These are phyloP conservation scores for Phytophthora tubulina DNA, from an alignment of 352 stramenopile genomes.

Conservation along the genomic window DNA sequence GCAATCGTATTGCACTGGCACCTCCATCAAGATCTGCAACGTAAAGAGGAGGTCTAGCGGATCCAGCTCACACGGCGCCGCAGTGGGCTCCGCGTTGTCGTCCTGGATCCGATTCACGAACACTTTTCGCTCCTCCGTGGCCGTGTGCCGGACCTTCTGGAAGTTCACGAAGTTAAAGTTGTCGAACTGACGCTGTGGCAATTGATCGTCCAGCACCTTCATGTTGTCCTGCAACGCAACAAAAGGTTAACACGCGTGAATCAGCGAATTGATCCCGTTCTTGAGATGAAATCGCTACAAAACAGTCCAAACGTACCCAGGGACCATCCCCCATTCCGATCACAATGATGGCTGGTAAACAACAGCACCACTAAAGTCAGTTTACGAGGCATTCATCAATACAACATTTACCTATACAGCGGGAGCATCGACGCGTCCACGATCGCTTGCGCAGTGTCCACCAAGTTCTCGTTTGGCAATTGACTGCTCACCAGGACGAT, in stretches of 20 bases:
- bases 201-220: slow-evolving; percentile 75
- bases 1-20: slow-evolving; percentile 50
- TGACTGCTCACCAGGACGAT: slow-evolving; percentile 70
- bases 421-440: slow-evolving; percentile 71
- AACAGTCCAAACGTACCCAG: slow-evolving; percentile 41
- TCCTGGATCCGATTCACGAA: slow-evolving; percentile 34
- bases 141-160: slow-evolving; percentile 68
- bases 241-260: neutral
- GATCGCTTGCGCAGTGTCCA: slow-evolving; percentile 67
- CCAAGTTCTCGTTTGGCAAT: slow-evolving; percentile 67
- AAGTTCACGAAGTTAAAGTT: slow-evolving; percentile 90
- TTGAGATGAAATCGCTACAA: neutral
- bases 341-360: slow-evolving; percentile 51
- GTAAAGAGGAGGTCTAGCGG: slow-evolving; percentile 48
- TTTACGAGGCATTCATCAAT: neutral
- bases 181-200: slow-evolving; percentile 75
- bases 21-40: slow-evolving; percentile 54
- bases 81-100: slow-evolving; percentile 25
- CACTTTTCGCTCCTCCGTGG: slow-evolving; percentile 45
- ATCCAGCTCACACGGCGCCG: slow-evolving; percentile 30
- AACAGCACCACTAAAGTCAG: slow-evolving; percentile 16
- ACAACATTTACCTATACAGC: slow-evolving; percentile 52
- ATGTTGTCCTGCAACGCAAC: slow-evolving; percentile 66
- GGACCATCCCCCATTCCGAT: slow-evolving; percentile 62
- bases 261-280: neutral